A percentile compares a stretch with the other conserved stretches of the same genome.
Conservation (phyloP, 805 yeast species). For the Starmerella apicola region DNA sequence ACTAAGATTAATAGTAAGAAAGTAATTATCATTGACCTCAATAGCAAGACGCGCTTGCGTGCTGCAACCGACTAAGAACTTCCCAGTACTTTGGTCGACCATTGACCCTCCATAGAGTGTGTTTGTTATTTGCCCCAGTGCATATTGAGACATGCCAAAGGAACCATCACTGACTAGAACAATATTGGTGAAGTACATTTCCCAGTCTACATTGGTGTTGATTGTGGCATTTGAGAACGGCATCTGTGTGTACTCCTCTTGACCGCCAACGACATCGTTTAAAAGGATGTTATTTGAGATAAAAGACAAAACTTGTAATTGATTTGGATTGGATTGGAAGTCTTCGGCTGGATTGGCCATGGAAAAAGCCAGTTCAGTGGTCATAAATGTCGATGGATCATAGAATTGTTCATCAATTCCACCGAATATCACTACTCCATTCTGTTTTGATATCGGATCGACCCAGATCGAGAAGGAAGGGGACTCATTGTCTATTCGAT, state of each 20-base stretch:
- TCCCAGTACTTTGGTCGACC: too few species aligned
- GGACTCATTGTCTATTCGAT: not conserved
- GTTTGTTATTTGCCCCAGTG: not conserved
- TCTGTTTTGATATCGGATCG: constrained; percentile 3
- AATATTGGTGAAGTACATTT: not conserved
- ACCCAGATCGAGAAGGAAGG: constrained; percentile 13
- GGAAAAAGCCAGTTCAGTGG: constrained; percentile 1
- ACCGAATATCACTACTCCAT: constrained; percentile 11
- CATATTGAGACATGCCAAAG: not conserved
- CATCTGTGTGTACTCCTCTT: not conserved
- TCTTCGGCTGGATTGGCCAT: not conserved
- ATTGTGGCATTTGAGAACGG: not conserved
- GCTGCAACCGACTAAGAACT: not conserved
- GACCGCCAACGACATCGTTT: not conserved
- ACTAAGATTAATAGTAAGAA: not conserved
- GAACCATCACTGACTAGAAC: not conserved
- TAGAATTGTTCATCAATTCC: constrained; percentile 11
- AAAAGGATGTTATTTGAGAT: not conserved
- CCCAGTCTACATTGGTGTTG: too few species aligned
- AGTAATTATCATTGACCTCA: too few species aligned
- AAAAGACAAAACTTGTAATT: not conserved
- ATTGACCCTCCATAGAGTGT: not conserved
- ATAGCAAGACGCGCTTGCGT: not conserved
- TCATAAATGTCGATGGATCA: not conserved
- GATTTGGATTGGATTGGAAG: too few species aligned